Percentiles rank a stretch among this genome's conserved stretches.
Evolutionary conservation across 345 rosid species (phyloP).

Genomic region (Acer negundo): DNA sequence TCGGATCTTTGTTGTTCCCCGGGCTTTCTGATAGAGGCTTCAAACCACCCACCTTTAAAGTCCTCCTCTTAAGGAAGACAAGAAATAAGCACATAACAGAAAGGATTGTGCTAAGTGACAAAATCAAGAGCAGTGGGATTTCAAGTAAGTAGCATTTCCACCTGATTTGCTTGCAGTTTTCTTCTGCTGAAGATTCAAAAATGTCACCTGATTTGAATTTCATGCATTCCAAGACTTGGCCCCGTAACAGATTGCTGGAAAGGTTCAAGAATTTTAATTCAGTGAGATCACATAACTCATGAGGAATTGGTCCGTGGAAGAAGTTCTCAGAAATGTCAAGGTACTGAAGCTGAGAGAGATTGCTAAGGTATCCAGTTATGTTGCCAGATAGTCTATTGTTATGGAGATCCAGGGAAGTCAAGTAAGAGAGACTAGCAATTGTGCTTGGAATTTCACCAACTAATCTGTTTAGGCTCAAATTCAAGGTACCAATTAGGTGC

Average conservation of each 20-base stretch:
- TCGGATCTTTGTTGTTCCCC: background rate
- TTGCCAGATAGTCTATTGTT: constrained; percentile 12
- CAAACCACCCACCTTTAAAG: background rate
- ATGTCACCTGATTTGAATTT: background rate
- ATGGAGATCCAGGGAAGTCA: constrained; percentile 16
- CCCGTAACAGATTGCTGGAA: constrained; percentile 14
- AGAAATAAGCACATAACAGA: constrained; percentile 13
- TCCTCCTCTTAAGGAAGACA: constrained; percentile 7
- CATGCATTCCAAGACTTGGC: background rate
- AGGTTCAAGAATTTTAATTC: constrained; percentile 13
- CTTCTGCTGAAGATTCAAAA: constrained; percentile 5
- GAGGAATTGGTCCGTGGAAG: constrained; percentile 21
- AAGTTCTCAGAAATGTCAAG: constrained; percentile 23
- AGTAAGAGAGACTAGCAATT: constrained; percentile 11
- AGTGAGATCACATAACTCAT: constrained; percentile 1
- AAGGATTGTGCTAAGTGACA: constrained; percentile 6
- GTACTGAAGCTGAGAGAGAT: constrained; percentile 23
- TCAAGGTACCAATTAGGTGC: constrained; percentile 15
- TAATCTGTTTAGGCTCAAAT: constrained; percentile 17
- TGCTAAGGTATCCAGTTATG: constrained; percentile 16
- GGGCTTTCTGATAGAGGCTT: background rate
- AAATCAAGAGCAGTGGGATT: constrained; percentile 7
- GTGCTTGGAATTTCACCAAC: constrained; percentile 17
- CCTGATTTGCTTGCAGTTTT: constrained; percentile 7
- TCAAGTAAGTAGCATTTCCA: constrained; percentile 21